Conservation (phyloP, 129 eudicot species). For the Scalesia atractyloides region DNA sequence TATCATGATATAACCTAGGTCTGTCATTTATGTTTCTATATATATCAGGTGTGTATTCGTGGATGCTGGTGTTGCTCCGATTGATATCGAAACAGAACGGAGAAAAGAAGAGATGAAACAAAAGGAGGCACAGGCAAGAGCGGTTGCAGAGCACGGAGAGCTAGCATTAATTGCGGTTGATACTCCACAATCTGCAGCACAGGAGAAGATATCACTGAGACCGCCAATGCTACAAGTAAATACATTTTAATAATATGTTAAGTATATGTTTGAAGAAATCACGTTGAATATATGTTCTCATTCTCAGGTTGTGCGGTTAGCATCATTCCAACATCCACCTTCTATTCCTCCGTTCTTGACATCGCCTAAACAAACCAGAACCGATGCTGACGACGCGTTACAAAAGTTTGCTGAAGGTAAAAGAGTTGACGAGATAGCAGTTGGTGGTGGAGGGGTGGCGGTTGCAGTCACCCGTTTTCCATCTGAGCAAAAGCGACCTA, state of each 20-base stretch:
- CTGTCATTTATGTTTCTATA: constrained; percentile 1
- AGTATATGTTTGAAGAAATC: no score
- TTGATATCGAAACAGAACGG: constrained; percentile 85
- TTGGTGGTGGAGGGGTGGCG: constrained; percentile 98
- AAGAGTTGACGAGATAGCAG: constrained; percentile 82
- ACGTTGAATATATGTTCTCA: constrained; percentile 16
- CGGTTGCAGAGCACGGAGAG: constrained; percentile 92
- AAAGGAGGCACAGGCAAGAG: constrained; percentile 78
- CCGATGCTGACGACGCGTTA: constrained; percentile 62
- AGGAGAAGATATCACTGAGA: constrained; percentile 82
- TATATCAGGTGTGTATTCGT: constrained; percentile 78
- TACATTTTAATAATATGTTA: background rate
- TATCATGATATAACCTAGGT: background rate
- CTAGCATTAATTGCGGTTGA: constrained; percentile 91
- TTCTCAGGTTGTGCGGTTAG: constrained; percentile 83
- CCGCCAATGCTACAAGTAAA: constrained; percentile 92
- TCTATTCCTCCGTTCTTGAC: constrained; percentile 91
- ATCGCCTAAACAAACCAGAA: constrained; percentile 77
- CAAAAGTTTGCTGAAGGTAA: constrained; percentile 66
- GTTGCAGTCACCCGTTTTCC: constrained; percentile 99
- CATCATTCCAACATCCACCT: constrained; percentile 94
- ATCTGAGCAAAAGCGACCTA: constrained; percentile 92
- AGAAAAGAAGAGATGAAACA: constrained; percentile 85
- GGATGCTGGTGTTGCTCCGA: constrained; percentile 94
- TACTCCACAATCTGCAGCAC: constrained; percentile 60